phyloP scores from a whole-genome alignment of 306 rosid species.

The Trifolium fragiferum region DNA sequence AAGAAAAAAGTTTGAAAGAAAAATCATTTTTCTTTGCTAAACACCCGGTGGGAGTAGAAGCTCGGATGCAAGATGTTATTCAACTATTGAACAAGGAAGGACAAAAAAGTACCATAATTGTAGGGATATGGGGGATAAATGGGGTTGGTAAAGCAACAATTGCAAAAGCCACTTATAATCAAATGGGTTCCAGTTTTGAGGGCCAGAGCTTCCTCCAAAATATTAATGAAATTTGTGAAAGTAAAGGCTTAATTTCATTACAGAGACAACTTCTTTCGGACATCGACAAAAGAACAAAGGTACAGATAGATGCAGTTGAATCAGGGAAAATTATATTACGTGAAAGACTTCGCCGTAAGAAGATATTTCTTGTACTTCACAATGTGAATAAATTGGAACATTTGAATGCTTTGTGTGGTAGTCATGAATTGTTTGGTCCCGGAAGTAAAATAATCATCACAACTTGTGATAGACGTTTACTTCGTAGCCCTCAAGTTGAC shows the following conservation, averaged over 20 bases:
- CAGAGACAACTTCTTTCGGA: no score
- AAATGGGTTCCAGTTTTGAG: not conserved
- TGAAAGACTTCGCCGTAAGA: not conserved
- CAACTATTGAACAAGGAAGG: not conserved
- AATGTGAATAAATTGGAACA: no score
- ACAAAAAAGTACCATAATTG: not conserved
- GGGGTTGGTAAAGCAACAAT: not conserved
- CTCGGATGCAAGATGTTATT: not conserved
- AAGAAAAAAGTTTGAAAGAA: no score
- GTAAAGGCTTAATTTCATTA: no score
- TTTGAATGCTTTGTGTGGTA: no score
- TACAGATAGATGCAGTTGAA: not conserved
- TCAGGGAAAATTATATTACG: not conserved
- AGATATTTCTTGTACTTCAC: slow-evolving; percentile 32
- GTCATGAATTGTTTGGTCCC: no score
- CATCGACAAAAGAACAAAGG: no score
- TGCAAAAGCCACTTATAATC: not conserved
- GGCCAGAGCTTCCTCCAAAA: not conserved
- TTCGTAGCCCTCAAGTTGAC: no score
- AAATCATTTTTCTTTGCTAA: not conserved
- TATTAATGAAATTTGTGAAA: slow-evolving; percentile 28
- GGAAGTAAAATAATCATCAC: no score
- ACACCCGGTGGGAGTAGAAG: not conserved
- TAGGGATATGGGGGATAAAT: not conserved
- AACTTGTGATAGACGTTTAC: no score